These are phyloP conservation scores for Corrigiola litoralis DNA, from an alignment of 179 eudicot genomes.

Conservation along the genomic window DNA sequence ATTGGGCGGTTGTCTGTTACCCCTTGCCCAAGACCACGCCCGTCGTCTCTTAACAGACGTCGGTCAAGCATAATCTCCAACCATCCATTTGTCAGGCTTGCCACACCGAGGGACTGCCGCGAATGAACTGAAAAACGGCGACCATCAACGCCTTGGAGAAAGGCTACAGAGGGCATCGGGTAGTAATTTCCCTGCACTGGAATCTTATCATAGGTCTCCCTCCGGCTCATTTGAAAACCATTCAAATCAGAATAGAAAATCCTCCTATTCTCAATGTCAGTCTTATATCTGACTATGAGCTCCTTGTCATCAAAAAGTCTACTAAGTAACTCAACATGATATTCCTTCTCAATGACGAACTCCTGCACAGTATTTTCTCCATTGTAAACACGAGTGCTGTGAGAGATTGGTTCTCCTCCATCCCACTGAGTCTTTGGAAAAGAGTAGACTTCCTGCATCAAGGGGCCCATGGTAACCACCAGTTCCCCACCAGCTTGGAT, in stretches of 20 bases:
- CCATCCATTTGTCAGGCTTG: slow-evolving; percentile 83
- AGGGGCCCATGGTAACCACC: slow-evolving; percentile 62
- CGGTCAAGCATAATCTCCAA: slow-evolving; percentile 96
- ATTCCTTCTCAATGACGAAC: slow-evolving; percentile 80
- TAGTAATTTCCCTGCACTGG: slow-evolving; percentile 96
- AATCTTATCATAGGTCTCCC: slow-evolving; percentile 90
- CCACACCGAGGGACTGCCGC: slow-evolving; percentile 86
- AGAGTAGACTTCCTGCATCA: slow-evolving; percentile 78
- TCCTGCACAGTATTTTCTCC: slow-evolving; percentile 59
- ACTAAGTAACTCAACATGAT: slow-evolving; percentile 85
- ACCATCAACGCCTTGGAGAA: slow-evolving; percentile 74
- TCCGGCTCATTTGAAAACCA: slow-evolving; percentile 95
- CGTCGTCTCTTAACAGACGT: slow-evolving; percentile 73
- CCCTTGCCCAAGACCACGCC: slow-evolving; percentile 98
- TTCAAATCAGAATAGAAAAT: slow-evolving; percentile 83
- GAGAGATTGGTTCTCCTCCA: slow-evolving; percentile 60
- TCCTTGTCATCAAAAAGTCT: slow-evolving; percentile 61
- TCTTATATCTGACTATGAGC: slow-evolving; percentile 81
- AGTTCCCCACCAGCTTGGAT: slow-evolving; percentile 46
- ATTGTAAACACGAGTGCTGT: slow-evolving; percentile 75
- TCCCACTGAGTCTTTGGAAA: slow-evolving; percentile 75
- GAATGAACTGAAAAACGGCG: slow-evolving; percentile 81
- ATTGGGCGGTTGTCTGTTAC: slow-evolving; percentile 84
- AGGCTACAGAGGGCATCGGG: slow-evolving; percentile 97
- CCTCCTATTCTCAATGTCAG: slow-evolving; percentile 64